Evolutionary conservation across 2,329 filamentous ascomycete species (phyloP).

Genomic region (Myrmaecium sp.): DNA sequence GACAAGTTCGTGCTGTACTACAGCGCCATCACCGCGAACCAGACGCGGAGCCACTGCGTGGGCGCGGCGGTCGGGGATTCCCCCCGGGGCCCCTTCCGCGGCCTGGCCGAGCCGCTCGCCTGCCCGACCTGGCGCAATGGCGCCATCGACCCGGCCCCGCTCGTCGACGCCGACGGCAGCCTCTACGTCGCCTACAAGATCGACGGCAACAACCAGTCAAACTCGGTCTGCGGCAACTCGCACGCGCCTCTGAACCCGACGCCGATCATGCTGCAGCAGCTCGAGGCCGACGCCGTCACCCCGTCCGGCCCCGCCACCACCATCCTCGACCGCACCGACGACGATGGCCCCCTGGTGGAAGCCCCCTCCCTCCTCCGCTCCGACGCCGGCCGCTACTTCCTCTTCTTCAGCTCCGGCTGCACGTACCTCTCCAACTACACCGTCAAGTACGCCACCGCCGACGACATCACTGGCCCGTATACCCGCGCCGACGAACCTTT

Average conservation of each 20-base stretch:
- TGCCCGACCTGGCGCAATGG: slow-evolving; percentile 34
- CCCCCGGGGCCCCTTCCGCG: slow-evolving; percentile 35
- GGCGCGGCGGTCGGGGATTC: slow-evolving; percentile 35
- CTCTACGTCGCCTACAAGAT: slow-evolving; percentile 49
- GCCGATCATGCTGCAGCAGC: slow-evolving; percentile 40
- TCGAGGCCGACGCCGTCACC: slow-evolving; percentile 35
- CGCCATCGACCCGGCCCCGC: slow-evolving; percentile 46
- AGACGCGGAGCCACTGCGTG: slow-evolving; percentile 36
- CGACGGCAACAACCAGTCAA: slow-evolving; percentile 38
- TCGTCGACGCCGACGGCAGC: slow-evolving; percentile 35
- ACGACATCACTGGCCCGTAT: slow-evolving; percentile 9
- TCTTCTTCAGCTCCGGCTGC: slow-evolving; percentile 48
- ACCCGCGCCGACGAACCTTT: slow-evolving; percentile 1
- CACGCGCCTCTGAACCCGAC: slow-evolving; percentile 26
- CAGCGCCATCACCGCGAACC: slow-evolving; percentile 28
- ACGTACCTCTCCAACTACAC: slow-evolving; percentile 39
- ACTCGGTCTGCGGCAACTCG: slow-evolving; percentile 32
- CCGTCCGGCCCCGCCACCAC: slow-evolving; percentile 32
- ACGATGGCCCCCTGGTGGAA: slow-evolving; percentile 41
- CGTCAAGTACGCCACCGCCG: slow-evolving; percentile 40
- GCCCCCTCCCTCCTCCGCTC: slow-evolving; percentile 38
- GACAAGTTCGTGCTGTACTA: slow-evolving; percentile 43
- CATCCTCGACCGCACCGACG: slow-evolving; percentile 28
- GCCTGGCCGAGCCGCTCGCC: slow-evolving; percentile 30
- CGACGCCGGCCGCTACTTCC: slow-evolving; percentile 34